Evolutionary conservation across 2,329 filamentous ascomycete genomes (phyloP).

Genomic region (Zopfia rhizophila): DNA sequence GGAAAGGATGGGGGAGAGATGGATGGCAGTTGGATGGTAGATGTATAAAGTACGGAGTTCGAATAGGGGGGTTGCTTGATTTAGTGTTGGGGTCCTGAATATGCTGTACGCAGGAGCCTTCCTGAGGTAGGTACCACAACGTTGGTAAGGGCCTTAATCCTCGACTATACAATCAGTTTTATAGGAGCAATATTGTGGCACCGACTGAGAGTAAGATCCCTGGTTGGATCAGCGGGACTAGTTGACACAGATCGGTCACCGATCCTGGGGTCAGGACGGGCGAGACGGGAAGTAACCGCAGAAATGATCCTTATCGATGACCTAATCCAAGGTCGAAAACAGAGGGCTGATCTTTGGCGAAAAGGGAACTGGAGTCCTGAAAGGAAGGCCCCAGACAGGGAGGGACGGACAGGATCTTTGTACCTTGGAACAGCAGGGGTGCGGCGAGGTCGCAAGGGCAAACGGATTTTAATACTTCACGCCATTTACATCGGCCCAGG

Average conservation of each 20-base stretch:
- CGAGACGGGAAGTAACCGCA: constrained; percentile 13
- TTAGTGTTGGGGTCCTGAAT: constrained; percentile 4
- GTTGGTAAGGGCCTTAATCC: constrained; percentile 11
- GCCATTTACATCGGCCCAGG: constrained; percentile 34
- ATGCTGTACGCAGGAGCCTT: no score
- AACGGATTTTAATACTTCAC: constrained; percentile 29
- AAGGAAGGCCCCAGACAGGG: constrained; percentile 12
- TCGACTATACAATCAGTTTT: constrained; percentile 11
- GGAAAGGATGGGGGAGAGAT: constrained; percentile 13
- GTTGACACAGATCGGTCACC: constrained; percentile 26
- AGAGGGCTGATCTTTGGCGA: constrained; percentile 4
- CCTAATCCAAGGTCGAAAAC: constrained; percentile 1
- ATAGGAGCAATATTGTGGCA: no score
- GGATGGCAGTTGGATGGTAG: constrained; percentile 17
- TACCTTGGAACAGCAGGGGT: constrained; percentile 28
- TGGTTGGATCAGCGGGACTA: constrained; percentile 4
- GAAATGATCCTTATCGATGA: constrained; percentile 10
- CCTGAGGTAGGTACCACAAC: constrained; percentile 4
- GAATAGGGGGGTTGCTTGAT: not conserved
- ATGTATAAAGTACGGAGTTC: constrained; percentile 6
- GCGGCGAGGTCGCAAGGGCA: constrained; percentile 26
- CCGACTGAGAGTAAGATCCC: constrained; percentile 8
- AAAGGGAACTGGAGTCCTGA: no score
- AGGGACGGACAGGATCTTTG: constrained; percentile 36
- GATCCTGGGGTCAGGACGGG: constrained; percentile 18